These are phyloP conservation scores for Vaccinium vitisidaea DNA, from an alignment of 148 eudicot species.

Conservation along the genomic window DNA sequence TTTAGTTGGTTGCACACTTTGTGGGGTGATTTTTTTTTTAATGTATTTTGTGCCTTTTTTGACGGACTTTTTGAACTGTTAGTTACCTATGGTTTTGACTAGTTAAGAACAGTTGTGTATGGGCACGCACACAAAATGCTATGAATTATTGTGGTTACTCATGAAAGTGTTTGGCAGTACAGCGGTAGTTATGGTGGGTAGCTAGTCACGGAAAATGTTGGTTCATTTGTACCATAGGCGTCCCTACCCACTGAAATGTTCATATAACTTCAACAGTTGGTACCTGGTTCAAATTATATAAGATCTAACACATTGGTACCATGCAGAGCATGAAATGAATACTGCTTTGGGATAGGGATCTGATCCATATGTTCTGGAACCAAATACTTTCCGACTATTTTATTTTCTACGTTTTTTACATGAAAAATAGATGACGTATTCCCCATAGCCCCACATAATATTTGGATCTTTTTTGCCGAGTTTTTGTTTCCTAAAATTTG, in stretches of 20 bases:
- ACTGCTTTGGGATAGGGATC: not conserved
- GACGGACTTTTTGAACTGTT: not conserved
- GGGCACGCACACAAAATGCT: not conserved
- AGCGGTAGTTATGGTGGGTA: not conserved
- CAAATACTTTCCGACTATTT: no score
- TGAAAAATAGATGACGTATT: not conserved
- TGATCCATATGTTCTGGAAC: no score
- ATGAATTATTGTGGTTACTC: no score
- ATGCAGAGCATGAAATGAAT: not conserved
- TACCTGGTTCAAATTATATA: not conserved
- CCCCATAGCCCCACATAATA: not conserved
- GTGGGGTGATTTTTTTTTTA: not conserved
- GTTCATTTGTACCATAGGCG: not conserved
- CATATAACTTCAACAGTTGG: not conserved
- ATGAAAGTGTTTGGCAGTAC: no score
- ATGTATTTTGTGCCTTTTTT: not conserved
- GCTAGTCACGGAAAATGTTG: not conserved
- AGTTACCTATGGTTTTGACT: not conserved
- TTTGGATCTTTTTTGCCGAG: not conserved
- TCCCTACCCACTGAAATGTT: not conserved
- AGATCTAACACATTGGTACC: not conserved
- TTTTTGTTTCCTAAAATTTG: not conserved
- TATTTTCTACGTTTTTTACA: no score
- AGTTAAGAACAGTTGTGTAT: not conserved
- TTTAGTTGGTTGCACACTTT: not conserved